Base-by-base conservation (phyloP, 2,329 filamentous ascomycete genomes). In the Neofusicoccum ribis region DNA sequence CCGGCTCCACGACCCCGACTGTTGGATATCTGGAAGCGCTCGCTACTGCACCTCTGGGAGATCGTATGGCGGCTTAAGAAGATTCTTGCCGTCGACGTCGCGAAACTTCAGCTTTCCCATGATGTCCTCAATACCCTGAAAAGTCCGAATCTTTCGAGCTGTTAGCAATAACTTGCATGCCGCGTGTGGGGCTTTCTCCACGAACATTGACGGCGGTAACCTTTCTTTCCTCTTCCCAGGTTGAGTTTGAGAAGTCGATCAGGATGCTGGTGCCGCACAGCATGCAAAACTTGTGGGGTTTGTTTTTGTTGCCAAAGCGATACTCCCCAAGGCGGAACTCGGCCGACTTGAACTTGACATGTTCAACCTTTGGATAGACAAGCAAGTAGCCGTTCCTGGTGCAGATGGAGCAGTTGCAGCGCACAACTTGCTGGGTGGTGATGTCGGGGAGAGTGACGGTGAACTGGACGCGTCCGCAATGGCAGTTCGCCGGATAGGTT, bases 401-500 rank as follows among this genome's bases (percentile, higher is more conserved):
- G 69, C 82, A 85, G 54, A 79, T 78, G 11, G 82, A 84, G 70
- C 83, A 85, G 69, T 78, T 82, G 76, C 83, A 85, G 20, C 79
- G 71, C n/a, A 81, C 52, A 3, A 84, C 78, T 66, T 77, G 76
- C 68, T 82, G 73, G 3, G 79, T 76, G 34, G 86, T 75, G 31
- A 82, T 79, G 27, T 83, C 83, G 36, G 80, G 81, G 50, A 86
- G 77, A 20, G 77, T 80, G 34, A 84, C 75, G 14, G 78, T 76
- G 69, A 84, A 82, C 66, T 79, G 74, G 66, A 86, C 78, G 62
- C 79, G 79, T 50, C 83, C 84, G 72, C 84, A 86, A 71, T 86
- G 84, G 68, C 84, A 86, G 64, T 80, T 81, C 11, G 78, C 82
- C 51, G 80, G 73, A 72, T 86, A 85, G 1, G 79, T 82, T 14